These are phyloP conservation scores for Fusarium decemcellulare DNA, from an alignment of 2,329 filamentous ascomycete genomes.

Conservation along the genomic window DNA sequence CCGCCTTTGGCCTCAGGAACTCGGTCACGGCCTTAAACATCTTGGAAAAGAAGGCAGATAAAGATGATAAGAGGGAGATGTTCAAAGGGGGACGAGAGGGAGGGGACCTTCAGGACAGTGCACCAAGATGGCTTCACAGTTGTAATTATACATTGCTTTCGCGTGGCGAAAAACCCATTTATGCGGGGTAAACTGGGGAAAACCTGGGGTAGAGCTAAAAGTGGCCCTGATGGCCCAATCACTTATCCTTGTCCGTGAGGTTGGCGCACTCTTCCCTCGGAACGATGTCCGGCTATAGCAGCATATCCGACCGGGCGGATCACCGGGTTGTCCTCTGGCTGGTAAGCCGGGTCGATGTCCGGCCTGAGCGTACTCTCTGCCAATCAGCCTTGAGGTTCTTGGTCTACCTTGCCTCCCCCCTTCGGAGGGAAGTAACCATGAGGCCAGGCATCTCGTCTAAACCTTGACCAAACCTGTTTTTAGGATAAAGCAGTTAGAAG, in stretches of 20 bases:
- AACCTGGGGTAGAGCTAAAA: conserved; percentile 24
- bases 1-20: conserved; percentile 31
- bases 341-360: conserved; percentile 8
- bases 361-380: background rate
- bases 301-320: conserved; percentile 5
- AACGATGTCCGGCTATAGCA: conserved; percentile 9
- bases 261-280: background rate
- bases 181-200: conserved; percentile 28
- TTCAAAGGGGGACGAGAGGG: background rate
- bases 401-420: no score
- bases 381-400: no score
- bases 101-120: background rate
- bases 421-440: no score
- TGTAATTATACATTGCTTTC: conserved; percentile 16
- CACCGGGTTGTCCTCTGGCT: background rate
- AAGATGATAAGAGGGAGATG: background rate
- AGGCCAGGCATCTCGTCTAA: no score
- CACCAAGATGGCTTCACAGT: background rate
- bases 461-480: no score
- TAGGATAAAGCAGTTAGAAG: no score
- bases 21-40: conserved; percentile 20
- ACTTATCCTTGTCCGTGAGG: background rate
- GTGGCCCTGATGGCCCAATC: background rate
- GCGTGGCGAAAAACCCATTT: background rate
- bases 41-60: background rate